A percentile compares a stretch with the other conserved stretches of the same genome.
Conservation (phyloP, 257 asterid genomes). For the Penstemon barbatus region DNA sequence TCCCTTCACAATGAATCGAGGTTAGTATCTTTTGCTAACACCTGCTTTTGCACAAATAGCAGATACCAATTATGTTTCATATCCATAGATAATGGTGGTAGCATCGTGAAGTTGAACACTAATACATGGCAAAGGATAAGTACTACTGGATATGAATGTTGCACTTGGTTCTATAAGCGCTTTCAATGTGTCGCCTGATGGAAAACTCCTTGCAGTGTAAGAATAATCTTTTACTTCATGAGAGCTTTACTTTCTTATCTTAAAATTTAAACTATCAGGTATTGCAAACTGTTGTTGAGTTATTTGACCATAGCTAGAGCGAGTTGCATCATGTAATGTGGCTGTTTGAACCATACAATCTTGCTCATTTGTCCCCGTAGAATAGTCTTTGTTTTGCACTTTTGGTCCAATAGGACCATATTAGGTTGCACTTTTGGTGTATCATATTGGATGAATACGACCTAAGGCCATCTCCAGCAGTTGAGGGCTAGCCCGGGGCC, state of each 20-base stretch:
- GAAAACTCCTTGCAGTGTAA: conserved; percentile 83
- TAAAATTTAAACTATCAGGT: background rate
- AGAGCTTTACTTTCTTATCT: background rate
- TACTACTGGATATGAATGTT: conserved; percentile 56
- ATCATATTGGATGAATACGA: too few relatives aligned
- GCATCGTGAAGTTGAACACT: conserved; percentile 68
- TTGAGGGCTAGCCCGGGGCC: too few relatives aligned
- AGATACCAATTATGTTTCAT: conserved; percentile 25
- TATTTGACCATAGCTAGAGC: background rate
- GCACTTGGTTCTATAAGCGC: conserved; percentile 71
- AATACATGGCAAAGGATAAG: conserved; percentile 67
- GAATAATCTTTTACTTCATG: conserved; percentile 22
- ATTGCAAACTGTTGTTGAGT: conserved; percentile 16
- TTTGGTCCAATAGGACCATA: too few relatives aligned
- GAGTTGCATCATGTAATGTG: background rate
- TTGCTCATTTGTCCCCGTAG: background rate
- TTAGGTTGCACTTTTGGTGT: too few relatives aligned
- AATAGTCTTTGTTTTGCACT: too few relatives aligned
- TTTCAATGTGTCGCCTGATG: conserved; percentile 83
- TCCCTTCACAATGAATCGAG: conserved; percentile 59
- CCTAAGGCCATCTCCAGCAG: too few relatives aligned
- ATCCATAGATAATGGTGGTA: conserved; percentile 54
- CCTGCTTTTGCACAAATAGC: conserved; percentile 14
- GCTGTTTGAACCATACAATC: background rate
- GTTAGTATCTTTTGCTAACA: conserved; percentile 40